Base-by-base conservation (phyloP, 2,329 filamentous ascomycete genomes). In the Epichloe glyceriae region DNA sequence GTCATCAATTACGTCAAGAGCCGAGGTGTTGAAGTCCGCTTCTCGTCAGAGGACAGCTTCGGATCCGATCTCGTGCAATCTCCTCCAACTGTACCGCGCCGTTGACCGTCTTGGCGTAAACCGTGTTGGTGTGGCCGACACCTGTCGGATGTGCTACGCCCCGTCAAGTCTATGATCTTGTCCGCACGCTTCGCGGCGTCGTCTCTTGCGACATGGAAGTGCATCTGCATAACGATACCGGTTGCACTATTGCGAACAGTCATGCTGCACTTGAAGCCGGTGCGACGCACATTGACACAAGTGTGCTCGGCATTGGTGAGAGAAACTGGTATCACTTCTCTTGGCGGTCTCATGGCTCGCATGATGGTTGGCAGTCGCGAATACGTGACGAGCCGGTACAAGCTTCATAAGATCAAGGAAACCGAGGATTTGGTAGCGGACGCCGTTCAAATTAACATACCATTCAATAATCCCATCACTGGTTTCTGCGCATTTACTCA, bases 121-220 rank as follows among this genome's bases (percentile, higher is more conserved):
- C 26, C 46, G 46, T 5, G 46, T 47, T n/a, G 37, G 46, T 72
- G 89, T 96, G 65, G 90, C 90, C 47, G 90, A 96, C 67, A 96
- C 89, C n/a, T 11, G 89, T 95, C 88, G 86, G 86, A 54, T 88
- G 86, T 61, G 87, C 87, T 52, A 82, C 80, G 35, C 89, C 89
- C 51, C 76, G 88, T 64, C 86, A 94, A 72, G 89, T 95, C 52
- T 95, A 91, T 69, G 86, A 95, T 65, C 77, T 94, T 33, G 83
- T 95, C 56, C 76, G 88, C 63, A 93, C 88, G 14, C 78, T 95
- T 46, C 78, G 88, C 40, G 57, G 60, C 19, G 59, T 57, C n/a
- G 59, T 61, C 22, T 52, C 52, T 33, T 89, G 85, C 67, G 86
- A 91, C 60, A 91, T 91, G 56, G 86, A 93, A 70, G 85, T 79